These are phyloP conservation scores for Venturia pyrina DNA, from an alignment of 2,329 filamentous ascomycete genomes.

Conservation along the genomic window DNA sequence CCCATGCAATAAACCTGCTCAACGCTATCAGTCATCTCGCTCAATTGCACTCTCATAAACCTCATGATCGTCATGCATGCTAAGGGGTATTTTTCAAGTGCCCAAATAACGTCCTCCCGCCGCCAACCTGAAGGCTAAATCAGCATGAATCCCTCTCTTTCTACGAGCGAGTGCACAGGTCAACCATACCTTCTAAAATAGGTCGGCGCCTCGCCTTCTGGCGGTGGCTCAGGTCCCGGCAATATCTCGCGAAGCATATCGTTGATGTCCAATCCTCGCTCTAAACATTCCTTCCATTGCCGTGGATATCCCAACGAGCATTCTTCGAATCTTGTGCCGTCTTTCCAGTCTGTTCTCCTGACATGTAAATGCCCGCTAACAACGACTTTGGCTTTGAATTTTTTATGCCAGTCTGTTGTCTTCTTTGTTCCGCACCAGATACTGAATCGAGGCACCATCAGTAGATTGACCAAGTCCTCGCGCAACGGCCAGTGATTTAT, in stretches of 20 bases:
- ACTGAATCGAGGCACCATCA: slow-evolving; percentile 32
- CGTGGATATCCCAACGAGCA: slow-evolving; percentile 37
- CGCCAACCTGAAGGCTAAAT: slow-evolving; percentile 2
- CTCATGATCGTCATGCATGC: neutral
- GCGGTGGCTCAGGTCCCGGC: slow-evolving; percentile 29
- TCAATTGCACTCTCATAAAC: neutral
- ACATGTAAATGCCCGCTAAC: slow-evolving; percentile 38
- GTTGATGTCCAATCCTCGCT: slow-evolving; percentile 34
- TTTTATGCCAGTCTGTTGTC: slow-evolving; percentile 37
- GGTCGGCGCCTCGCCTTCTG: slow-evolving; percentile 19
- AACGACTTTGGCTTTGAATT: slow-evolving; percentile 36
- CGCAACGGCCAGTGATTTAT: slow-evolving; percentile 38
- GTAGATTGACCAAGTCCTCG: slow-evolving; percentile 34
- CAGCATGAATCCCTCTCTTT: neutral
- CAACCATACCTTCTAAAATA: slow-evolving; percentile 15
- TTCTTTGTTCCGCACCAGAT: slow-evolving; percentile 39
- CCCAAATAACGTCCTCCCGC: neutral
- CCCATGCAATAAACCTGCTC: neutral
- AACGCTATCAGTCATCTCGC: neutral
- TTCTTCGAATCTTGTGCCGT: slow-evolving; percentile 37
- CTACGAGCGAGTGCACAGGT: neutral
- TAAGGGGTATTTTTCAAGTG: neutral
- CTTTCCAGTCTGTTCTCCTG: slow-evolving; percentile 35
- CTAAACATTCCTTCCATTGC: slow-evolving; percentile 35
- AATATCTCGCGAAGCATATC: slow-evolving; percentile 36